phyloP scores from a whole-genome alignment of 805 yeast species.

The Vanderwaltozyma verrucispora region DNA sequence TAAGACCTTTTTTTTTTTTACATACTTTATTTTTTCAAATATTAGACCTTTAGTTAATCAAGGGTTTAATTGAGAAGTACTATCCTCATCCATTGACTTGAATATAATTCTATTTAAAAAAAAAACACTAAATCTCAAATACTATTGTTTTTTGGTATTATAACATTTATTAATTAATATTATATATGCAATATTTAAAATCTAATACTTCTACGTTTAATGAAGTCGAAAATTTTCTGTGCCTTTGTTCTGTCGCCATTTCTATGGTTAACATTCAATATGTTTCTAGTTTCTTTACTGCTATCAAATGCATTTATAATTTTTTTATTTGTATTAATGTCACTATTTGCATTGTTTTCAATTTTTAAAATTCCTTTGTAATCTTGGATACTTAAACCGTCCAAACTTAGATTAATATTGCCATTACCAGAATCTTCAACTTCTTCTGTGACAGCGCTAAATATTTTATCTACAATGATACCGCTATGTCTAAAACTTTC shows the following conservation, averaged over 20 bases:
- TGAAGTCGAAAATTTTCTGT: constrained; percentile 65
- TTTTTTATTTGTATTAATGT: too few species aligned
- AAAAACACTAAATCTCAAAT: too few species aligned
- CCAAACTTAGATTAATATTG: too few species aligned
- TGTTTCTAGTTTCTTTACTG: background rate
- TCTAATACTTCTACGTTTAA: constrained; percentile 51
- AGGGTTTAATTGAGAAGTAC: too few species aligned
- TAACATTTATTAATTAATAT: too few species aligned
- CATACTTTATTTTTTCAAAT: background rate
- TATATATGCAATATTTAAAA: constrained; percentile 1
- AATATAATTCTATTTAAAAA: too few species aligned
- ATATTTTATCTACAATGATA: background rate
- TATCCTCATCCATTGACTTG: too few species aligned
- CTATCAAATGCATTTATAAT: background rate
- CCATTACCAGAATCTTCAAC: background rate
- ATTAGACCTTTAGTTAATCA: too few species aligned
- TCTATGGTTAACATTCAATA: background rate
- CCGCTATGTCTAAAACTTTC: constrained; percentile 1
- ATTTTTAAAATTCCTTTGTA: too few species aligned
- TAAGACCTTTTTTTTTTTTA: background rate
- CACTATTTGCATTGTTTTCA: background rate
- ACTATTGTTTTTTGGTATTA: too few species aligned
- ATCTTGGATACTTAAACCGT: too few species aligned
- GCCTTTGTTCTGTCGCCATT: constrained; percentile 44
- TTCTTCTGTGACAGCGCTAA: constrained; percentile 1